Evolutionary conservation across 192 early-diverging fungal species (phyloP).

Genomic region (Podila clonocystis): DNA sequence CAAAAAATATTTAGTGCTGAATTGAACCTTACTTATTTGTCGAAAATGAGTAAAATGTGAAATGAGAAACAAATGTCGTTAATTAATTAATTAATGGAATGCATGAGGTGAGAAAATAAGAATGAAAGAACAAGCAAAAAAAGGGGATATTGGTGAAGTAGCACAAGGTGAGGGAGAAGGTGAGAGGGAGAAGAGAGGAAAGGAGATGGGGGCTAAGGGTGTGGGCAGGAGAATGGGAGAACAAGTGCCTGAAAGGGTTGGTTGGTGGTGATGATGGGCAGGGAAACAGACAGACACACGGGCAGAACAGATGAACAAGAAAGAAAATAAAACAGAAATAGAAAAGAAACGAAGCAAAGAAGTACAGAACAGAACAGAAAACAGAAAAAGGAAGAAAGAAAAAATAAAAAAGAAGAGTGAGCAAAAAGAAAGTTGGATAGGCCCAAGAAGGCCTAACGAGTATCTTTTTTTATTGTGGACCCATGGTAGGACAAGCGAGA

Average conservation of each 20-base stretch:
- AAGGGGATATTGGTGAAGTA: neutral
- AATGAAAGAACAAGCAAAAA: neutral
- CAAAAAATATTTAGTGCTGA: too few species aligned
- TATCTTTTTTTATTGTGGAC: too few species aligned
- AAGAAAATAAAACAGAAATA: neutral
- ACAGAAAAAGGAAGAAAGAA: neutral
- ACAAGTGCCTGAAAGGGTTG: too few species aligned
- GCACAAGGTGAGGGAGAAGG: neutral
- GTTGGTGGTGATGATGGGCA: too few species aligned
- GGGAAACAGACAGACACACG: too few species aligned
- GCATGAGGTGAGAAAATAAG: neutral
- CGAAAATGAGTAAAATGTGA: too few species aligned
- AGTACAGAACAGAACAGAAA: neutral
- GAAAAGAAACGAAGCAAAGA: neutral
- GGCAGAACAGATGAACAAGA: too few species aligned
- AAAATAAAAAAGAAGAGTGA: neutral
- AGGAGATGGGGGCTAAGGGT: neutral
- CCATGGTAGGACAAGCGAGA: neutral
- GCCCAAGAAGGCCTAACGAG: too few species aligned
- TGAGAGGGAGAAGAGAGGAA: neutral
- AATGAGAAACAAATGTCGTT: too few species aligned
- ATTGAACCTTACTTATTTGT: too few species aligned
- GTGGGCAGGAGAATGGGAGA: too few species aligned
- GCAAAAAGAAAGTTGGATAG: neutral
- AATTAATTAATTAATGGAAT: too few species aligned